Conservation (phyloP, 495 filamentous ascomycete species). For the Xylaria curta region DNA sequence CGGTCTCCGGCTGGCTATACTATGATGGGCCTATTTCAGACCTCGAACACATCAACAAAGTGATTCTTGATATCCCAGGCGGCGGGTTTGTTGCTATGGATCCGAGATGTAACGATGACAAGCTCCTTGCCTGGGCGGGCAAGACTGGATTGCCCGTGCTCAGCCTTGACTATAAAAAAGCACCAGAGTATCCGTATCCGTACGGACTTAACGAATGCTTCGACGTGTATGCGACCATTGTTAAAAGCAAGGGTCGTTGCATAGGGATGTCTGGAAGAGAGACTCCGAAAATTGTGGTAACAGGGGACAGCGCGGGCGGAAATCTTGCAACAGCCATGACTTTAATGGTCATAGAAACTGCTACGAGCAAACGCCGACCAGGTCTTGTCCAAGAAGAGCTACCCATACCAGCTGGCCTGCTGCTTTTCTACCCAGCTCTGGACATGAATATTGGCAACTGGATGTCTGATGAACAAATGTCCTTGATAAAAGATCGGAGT, state of each 20-base stretch:
- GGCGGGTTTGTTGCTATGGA: conserved; percentile 97
- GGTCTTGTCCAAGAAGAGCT: conserved; percentile 65
- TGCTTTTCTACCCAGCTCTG: conserved; percentile 86
- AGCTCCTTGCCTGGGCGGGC: conserved; percentile 86
- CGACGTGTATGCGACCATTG: conserved; percentile 86
- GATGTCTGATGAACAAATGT: conserved; percentile 99
- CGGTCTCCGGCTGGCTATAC: conserved; percentile 89
- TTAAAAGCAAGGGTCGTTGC: conserved; percentile 77
- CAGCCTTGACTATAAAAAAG: conserved; percentile 92
- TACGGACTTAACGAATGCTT: conserved; percentile 96
- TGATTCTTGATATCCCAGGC: conserved; percentile 92
- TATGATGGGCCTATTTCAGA: conserved; percentile 86
- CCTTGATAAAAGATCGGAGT: conserved; percentile 83
- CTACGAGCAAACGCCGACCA: conserved; percentile 56
- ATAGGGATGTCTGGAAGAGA: conserved; percentile 78
- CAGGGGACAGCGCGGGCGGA: conserved; percentile 91
- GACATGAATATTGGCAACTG: conserved; percentile 98
- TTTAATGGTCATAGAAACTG: conserved; percentile 85
- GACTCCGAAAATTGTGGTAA: conserved; percentile 77
- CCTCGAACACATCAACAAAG: conserved; percentile 73
- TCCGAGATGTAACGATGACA: conserved; percentile 89
- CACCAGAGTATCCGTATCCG: conserved; percentile 93
- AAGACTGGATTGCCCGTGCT: conserved; percentile 83
- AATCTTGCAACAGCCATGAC: conserved; percentile 84
- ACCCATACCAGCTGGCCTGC: conserved; percentile 78